A percentile compares a stretch with the other conserved stretches of the same genome.
phyloP scores from a whole-genome alignment of 345 rosid species.

The Linum trigynum region DNA sequence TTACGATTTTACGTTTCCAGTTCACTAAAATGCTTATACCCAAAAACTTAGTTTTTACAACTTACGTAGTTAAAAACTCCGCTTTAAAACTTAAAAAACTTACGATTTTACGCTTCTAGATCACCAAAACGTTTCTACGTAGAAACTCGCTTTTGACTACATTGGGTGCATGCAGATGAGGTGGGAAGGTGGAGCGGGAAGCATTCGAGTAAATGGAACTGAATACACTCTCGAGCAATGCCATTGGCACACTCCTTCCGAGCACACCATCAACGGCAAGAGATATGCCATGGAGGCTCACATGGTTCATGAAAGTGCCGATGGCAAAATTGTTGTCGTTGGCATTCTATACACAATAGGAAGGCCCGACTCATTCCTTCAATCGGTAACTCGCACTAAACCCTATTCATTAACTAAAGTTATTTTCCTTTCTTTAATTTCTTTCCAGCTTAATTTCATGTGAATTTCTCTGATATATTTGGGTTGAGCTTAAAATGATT shows the following conservation, averaged over 20 bases:
- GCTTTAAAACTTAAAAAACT: too few relatives aligned
- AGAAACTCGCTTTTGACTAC: too few relatives aligned
- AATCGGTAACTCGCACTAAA: slow-evolving; percentile 23
- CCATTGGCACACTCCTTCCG: slow-evolving; percentile 64
- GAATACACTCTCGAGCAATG: slow-evolving; percentile 29
- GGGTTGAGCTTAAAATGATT: background rate
- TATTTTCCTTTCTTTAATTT: too few relatives aligned
- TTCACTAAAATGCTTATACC: too few relatives aligned
- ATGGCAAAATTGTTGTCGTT: slow-evolving; percentile 54
- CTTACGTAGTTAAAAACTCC: too few relatives aligned
- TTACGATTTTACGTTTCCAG: too few relatives aligned
- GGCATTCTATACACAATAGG: slow-evolving; percentile 65
- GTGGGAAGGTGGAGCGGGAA: slow-evolving; percentile 44
- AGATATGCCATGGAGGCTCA: slow-evolving; percentile 60
- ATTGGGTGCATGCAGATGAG: slow-evolving; percentile 31
- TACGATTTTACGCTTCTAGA: too few relatives aligned
- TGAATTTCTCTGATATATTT: background rate
- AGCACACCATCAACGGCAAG: slow-evolving; percentile 41
- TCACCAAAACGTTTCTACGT: too few relatives aligned
- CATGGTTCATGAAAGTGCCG: slow-evolving; percentile 59
- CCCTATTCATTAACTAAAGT: background rate
- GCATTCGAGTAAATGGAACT: slow-evolving; percentile 30
- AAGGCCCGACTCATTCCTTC: slow-evolving; percentile 52
- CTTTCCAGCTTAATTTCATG: background rate
- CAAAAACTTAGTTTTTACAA: too few relatives aligned